Evolutionary conservation across 306 rosid genomes (phyloP).

Genomic region (Parietaria judaica): DNA sequence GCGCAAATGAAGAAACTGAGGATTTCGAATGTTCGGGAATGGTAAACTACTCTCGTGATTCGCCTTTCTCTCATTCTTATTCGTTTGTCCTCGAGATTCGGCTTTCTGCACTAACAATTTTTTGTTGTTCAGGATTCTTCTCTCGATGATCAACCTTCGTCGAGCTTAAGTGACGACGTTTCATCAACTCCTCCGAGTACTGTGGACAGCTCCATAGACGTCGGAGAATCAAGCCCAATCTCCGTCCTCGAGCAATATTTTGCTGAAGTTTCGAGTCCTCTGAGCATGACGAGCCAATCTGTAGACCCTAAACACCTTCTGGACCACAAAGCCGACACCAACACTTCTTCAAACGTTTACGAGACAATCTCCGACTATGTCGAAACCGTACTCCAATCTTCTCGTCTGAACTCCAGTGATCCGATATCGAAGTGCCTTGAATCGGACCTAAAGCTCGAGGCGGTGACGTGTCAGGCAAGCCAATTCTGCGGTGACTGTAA

Average conservation of each 20-base stretch:
- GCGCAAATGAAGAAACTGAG: conserved; percentile 24
- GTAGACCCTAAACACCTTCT: conserved; percentile 26
- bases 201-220: conserved; percentile 25
- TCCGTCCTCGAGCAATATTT: conserved; percentile 25
- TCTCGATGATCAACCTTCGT: conserved; percentile 26
- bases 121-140: conserved; percentile 29
- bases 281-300: conserved; percentile 19
- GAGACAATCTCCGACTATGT: conserved; percentile 22
- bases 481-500: conserved; percentile 22
- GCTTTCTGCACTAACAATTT: conserved; percentile 4
- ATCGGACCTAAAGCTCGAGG: conserved; percentile 32
- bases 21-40: conserved; percentile 15
- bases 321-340: conserved; percentile 13
- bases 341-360: conserved; percentile 14
- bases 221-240: conserved; percentile 20
- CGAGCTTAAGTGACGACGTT: conserved; percentile 26
- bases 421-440: conserved; percentile 25
- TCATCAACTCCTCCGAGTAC: conserved; percentile 28
- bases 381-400: conserved; percentile 34
- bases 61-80: conserved; percentile 1
- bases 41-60: conserved; percentile 27
- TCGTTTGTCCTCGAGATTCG: conserved; percentile 1
- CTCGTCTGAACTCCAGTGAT: conserved; percentile 43
- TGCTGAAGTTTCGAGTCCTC: conserved; percentile 22
- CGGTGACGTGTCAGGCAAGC: conserved; percentile 29